Conservation (phyloP, 345 rosid genomes). For the Nasturtium officinale region DNA sequence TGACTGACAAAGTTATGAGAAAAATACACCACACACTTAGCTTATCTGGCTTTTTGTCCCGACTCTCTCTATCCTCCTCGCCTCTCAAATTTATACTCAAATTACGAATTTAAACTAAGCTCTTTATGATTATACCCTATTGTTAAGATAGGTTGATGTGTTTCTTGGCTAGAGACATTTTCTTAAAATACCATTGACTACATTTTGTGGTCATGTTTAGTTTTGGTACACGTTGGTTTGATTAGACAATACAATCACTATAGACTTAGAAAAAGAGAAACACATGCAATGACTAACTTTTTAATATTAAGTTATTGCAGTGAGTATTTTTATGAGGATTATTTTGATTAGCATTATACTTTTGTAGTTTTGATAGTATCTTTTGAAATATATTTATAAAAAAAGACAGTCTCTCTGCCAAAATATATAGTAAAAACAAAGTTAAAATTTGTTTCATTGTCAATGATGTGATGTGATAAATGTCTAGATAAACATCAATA, state of each 20-base stretch:
- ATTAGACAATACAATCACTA: background rate
- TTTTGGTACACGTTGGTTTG: constrained; percentile 14
- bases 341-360: background rate
- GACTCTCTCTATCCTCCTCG: constrained; percentile 3
- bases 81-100: constrained; percentile 8
- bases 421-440: background rate
- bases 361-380: background rate
- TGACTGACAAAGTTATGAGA: constrained; percentile 41
- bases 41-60: constrained; percentile 42
- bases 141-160: background rate
- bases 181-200: background rate
- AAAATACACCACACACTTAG: constrained; percentile 44
- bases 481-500: background rate
- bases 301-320: background rate
- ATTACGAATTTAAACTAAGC: constrained; percentile 24
- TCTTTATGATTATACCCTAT: background rate
- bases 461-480: background rate
- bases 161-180: constrained; percentile 26
- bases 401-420: background rate
- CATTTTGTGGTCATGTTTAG: constrained; percentile 3
- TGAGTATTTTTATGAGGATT: background rate
- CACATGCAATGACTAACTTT: no score
- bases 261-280: background rate
- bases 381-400: background rate
- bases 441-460: background rate